These are phyloP conservation scores for Penicillium turbatum DNA, from an alignment of 495 filamentous ascomycete species.

Conservation along the genomic window DNA sequence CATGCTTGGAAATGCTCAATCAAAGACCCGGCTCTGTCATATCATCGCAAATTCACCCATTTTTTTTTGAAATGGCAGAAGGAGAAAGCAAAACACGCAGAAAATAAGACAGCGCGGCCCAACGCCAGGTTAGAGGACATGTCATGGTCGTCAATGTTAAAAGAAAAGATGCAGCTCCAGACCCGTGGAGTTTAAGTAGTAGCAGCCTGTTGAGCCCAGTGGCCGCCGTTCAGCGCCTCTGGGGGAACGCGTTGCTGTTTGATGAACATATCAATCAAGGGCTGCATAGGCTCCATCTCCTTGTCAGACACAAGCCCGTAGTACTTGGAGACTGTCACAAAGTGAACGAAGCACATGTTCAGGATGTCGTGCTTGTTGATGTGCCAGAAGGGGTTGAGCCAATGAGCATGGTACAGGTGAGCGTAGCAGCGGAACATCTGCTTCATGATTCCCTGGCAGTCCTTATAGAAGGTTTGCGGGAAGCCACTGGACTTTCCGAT, in stretches of 20 bases:
- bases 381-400: conserved; percentile 77
- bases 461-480: conserved; percentile 76
- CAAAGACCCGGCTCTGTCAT: conserved; percentile 27
- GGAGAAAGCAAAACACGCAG: conserved; percentile 20
- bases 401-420: conserved; percentile 84
- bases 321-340: conserved; percentile 80
- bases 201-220: conserved; percentile 44
- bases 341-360: conserved; percentile 94
- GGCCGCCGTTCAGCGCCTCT: conserved; percentile 51
- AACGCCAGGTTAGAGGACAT: conserved; percentile 42
- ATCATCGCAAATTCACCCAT: conserved; percentile 24
- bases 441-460: conserved; percentile 86
- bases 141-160: conserved; percentile 25
- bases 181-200: conserved; percentile 29
- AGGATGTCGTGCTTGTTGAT: conserved; percentile 78
- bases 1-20: conserved; percentile 47
- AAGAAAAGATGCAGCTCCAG: conserved; percentile 14
- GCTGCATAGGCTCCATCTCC: conserved; percentile 91
- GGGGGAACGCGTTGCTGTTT: conserved; percentile 77
- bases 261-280: conserved; percentile 83
- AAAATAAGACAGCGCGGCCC: conserved; percentile 25
- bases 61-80: conserved; percentile 19
- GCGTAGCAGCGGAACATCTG: conserved; percentile 98
- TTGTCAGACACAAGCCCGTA: conserved; percentile 76
- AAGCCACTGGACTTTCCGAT: conserved; percentile 85